A percentile compares a stretch with the other conserved stretches of the same genome.
These are phyloP conservation scores for Buddleja alternifolia DNA, from an alignment of 257 asterid species.

Conservation along the genomic window DNA sequence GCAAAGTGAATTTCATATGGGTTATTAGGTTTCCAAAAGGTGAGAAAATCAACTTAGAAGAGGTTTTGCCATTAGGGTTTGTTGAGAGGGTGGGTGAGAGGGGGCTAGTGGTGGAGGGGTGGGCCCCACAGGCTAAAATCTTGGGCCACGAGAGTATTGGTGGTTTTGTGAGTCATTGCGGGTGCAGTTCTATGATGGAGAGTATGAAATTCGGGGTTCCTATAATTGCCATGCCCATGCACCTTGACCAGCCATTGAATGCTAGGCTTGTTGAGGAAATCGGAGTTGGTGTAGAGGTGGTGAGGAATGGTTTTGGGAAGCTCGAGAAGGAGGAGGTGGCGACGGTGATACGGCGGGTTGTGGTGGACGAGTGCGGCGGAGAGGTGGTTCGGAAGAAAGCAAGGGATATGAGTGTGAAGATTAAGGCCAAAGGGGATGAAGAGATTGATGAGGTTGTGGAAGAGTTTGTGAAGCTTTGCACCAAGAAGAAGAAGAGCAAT, in stretches of 20 bases:
- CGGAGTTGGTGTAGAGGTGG: constrained; percentile 40
- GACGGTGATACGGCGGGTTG: constrained; percentile 29
- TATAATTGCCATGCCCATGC: constrained; percentile 54
- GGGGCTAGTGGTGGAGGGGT: constrained; percentile 45
- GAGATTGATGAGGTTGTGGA: constrained; percentile 46
- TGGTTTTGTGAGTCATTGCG: constrained; percentile 56
- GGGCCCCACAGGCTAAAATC: constrained; percentile 54
- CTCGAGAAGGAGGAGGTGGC: constrained; percentile 34
- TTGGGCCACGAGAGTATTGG: constrained; percentile 41
- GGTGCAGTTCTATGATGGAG: constrained; percentile 54
- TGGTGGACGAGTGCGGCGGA: constrained; percentile 35
- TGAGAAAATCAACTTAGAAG: constrained; percentile 20
- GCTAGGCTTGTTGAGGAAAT: constrained; percentile 36
- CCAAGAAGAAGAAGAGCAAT: neutral
- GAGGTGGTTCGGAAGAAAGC: constrained; percentile 28
- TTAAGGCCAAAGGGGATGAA: constrained; percentile 38
- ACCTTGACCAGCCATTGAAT: constrained; percentile 48
- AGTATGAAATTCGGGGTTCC: constrained; percentile 55
- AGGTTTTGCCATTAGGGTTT: constrained; percentile 43
- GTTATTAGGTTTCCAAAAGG: constrained; percentile 51
- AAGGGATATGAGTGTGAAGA: constrained; percentile 33
- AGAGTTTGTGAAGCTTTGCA: constrained; percentile 37
- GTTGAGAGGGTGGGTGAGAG: constrained; percentile 37
- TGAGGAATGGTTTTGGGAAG: constrained; percentile 33
- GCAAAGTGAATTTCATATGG: constrained; percentile 51